Percentiles rank a stretch among this genome's conserved stretches.
Evolutionary conservation across 169 alveolate species (phyloP).

Genomic region (Miamiensis avidus): DNA sequence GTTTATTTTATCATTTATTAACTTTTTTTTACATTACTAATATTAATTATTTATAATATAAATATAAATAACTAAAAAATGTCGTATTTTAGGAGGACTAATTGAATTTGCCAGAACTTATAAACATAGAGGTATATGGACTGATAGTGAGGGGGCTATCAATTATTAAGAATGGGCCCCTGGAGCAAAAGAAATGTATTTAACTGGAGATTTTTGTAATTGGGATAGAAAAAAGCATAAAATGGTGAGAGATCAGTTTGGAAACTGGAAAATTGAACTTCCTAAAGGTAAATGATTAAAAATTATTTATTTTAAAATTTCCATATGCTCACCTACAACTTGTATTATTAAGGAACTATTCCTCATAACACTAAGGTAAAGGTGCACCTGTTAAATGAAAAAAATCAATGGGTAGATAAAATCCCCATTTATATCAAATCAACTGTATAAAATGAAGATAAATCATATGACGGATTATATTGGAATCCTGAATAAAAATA

Average conservation of each 20-base stretch:
- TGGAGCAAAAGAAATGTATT: constrained; percentile 73
- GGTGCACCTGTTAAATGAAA: constrained; percentile 61
- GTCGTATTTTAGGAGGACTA: not conserved
- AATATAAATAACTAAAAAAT: too few species aligned
- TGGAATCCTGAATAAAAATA: constrained; percentile 85
- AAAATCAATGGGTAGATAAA: constrained; percentile 79
- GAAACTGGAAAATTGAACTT: constrained; percentile 62
- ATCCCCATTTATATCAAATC: constrained; percentile 91
- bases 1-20: too few species aligned
- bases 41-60: too few species aligned
- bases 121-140: not conserved
- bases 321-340: constrained; percentile 12
- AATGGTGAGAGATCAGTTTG: constrained; percentile 67
- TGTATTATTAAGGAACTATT: constrained; percentile 51
- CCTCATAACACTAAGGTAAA: constrained; percentile 72
- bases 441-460: constrained; percentile 73
- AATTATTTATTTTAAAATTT: too few species aligned
- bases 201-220: constrained; percentile 83
- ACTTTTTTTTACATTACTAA: too few species aligned
- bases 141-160: not conserved
- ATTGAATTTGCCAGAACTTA: not conserved
- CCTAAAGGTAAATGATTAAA: constrained; percentile 19
- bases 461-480: constrained; percentile 81
- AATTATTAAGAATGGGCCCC: constrained; percentile 88
- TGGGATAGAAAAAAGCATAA: constrained; percentile 76